phyloP scores from a whole-genome alignment of 2,329 filamentous ascomycete genomes.

The Emmonsiellopsis sp. region DNA sequence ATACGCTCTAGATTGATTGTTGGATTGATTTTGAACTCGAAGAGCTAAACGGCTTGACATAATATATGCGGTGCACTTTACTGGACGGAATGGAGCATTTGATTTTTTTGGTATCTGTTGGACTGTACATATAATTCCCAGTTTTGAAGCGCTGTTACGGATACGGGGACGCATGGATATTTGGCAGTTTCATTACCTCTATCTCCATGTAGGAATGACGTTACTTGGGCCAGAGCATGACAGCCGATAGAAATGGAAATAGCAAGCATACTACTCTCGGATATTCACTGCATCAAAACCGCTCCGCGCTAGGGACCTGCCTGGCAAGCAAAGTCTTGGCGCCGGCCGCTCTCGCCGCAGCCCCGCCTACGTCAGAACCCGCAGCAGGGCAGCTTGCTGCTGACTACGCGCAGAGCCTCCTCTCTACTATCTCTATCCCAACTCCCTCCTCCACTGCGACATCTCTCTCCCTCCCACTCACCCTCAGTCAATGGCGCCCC shows the following conservation, averaged over 20 bases:
- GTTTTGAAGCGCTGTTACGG: too few relatives aligned
- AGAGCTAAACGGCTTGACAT: constrained; percentile 39
- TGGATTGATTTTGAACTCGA: constrained; percentile 81
- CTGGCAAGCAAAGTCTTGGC: not conserved
- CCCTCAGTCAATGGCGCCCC: constrained; percentile 2
- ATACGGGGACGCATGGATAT: too few relatives aligned
- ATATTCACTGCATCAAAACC: too few relatives aligned
- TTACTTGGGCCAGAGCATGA: too few relatives aligned
- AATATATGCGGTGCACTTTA: too few relatives aligned
- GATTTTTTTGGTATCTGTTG: not conserved
- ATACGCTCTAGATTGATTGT: constrained; percentile 62
- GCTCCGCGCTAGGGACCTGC: too few relatives aligned
- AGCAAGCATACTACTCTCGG: too few relatives aligned
- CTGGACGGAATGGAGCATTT: not conserved
- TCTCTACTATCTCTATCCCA: not conserved
- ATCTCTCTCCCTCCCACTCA: not conserved
- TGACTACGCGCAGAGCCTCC: not conserved
- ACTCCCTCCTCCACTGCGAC: not conserved
- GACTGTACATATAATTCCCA: too few relatives aligned
- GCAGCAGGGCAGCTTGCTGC: not conserved
- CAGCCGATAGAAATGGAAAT: too few relatives aligned
- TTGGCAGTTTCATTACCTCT: too few relatives aligned
- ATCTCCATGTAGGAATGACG: too few relatives aligned
- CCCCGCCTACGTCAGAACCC: constrained; percentile 11
- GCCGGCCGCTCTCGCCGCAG: not conserved